Evolutionary conservation across 495 filamentous ascomycete species (phyloP).

Genomic region (Xylaria curta): DNA sequence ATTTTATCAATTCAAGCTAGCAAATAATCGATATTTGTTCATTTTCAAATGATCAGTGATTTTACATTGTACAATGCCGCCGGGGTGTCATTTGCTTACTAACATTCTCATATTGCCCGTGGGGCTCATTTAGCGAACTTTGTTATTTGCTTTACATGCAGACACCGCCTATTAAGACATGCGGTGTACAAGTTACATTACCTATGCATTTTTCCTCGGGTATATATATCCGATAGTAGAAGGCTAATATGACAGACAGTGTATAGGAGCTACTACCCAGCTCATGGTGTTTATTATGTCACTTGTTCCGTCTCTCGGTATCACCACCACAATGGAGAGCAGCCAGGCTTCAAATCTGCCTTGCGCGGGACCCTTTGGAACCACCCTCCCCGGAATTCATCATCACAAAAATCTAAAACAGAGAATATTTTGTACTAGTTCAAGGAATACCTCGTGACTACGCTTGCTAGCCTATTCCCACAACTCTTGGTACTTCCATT

Average conservation of each 20-base stretch:
- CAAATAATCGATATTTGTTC: not conserved
- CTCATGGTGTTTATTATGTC: not conserved
- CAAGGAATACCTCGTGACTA: not conserved
- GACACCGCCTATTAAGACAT: not conserved
- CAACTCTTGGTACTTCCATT: not conserved
- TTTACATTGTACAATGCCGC: not conserved
- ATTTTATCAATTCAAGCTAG: not conserved
- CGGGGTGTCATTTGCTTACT: not conserved
- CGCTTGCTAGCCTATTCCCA: not conserved
- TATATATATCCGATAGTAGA: not conserved
- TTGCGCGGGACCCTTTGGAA: not conserved
- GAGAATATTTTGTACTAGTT: not conserved
- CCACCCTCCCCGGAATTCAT: not conserved
- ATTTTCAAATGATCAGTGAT: not conserved
- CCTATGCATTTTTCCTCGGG: not conserved
- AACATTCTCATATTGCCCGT: not conserved
- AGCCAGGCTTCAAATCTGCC: not conserved
- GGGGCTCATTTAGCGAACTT: not conserved
- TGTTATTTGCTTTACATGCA: not conserved
- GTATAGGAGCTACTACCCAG: not conserved
- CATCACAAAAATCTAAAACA: not conserved
- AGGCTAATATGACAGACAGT: not conserved
- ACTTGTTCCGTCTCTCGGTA: not conserved
- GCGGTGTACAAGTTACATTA: not conserved
- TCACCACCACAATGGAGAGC: not conserved